Evolutionary conservation across 2,329 filamentous ascomycete genomes (phyloP).

Genomic region (Fusarium multiceps): DNA sequence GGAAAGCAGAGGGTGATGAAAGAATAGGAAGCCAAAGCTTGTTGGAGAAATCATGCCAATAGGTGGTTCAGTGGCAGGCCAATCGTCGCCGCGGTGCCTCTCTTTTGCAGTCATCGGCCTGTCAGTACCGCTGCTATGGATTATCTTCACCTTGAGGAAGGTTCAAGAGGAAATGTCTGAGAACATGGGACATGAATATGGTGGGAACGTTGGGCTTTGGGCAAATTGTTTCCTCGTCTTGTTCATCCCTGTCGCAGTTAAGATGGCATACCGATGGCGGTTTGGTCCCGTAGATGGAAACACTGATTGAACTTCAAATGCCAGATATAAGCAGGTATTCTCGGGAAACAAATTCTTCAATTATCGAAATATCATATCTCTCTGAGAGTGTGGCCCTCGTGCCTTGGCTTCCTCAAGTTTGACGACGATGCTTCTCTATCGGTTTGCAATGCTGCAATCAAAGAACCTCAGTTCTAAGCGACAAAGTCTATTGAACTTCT

Average conservation of each 20-base stretch:
- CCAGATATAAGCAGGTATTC: background rate
- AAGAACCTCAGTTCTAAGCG: too few species aligned
- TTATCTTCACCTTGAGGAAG: slow-evolving; percentile 18
- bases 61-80: slow-evolving; percentile 6
- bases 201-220: slow-evolving; percentile 39
- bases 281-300: slow-evolving; percentile 12
- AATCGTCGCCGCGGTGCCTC: slow-evolving; percentile 1
- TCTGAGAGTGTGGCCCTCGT: background rate
- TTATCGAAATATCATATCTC: background rate
- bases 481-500: background rate
- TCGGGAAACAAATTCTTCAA: background rate
- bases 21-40: background rate
- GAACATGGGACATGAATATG: background rate
- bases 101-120: slow-evolving; percentile 4
- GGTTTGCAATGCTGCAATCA: too few species aligned
- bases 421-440: too few species aligned
- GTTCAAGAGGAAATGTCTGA: slow-evolving; percentile 15
- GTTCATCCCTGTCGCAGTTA: slow-evolving; percentile 39
- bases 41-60: slow-evolving; percentile 4
- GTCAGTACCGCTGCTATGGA: slow-evolving; percentile 19
- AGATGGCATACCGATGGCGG: slow-evolving; percentile 30
- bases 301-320: background rate
- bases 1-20: background rate
- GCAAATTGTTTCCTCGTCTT: slow-evolving; percentile 41
- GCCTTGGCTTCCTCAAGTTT: too few species aligned